Evolutionary conservation across 371 early-diverging fungal genomes (phyloP), one percentile per base, ranked within the genome.

Genomic region (Mucor irregularis): DNA sequence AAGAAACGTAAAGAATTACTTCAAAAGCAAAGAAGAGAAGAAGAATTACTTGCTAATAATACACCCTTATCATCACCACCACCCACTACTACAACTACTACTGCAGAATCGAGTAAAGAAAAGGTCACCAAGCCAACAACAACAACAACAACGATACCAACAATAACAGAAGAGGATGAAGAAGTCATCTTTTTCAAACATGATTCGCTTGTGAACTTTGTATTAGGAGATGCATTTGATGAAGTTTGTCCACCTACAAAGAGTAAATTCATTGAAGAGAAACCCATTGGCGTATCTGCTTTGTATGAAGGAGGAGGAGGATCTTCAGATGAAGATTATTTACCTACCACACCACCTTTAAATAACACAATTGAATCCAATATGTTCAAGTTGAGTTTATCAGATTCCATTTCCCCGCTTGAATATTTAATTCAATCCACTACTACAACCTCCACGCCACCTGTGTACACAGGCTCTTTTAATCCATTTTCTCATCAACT

Each of bases 401-500:
- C 24, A 30, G 49, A 53, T 8, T 24, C 33, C 8, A 37, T 76
- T 39, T 62, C 63, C 14, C 58, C 73, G 2, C 42, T 76, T 7
- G 76, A 76, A 17, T 76, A 66, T 30, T 44, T 76, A n/a, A 63
- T 55, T 40, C 63, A 68, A 24, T 37, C 73, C 6, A 56, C 60
- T n/a, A 61, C 76, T 4, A 72, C 66, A 33, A 66, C 68, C 10
- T 58, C 58, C 3, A n/a, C n/a, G n/a, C n/a, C n/a, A n/a, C n/a
- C n/a, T n/a, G n/a, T n/a, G n/a, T 76, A 76, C 28, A 58, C 63
- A 22, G 76, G 76, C 13, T 51, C 76, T 43, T 72, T 76, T 21
- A 76, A 76, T 37, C 76, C 76, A 11, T 76, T 76, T 38, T 50
- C 76, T 28, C 70, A 72, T 53, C 70, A 72, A 49, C 43, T 73